Evolutionary conservation across 108 stramenopile genomes (phyloP).

Genomic region (Stephanodiscus triporus): DNA sequence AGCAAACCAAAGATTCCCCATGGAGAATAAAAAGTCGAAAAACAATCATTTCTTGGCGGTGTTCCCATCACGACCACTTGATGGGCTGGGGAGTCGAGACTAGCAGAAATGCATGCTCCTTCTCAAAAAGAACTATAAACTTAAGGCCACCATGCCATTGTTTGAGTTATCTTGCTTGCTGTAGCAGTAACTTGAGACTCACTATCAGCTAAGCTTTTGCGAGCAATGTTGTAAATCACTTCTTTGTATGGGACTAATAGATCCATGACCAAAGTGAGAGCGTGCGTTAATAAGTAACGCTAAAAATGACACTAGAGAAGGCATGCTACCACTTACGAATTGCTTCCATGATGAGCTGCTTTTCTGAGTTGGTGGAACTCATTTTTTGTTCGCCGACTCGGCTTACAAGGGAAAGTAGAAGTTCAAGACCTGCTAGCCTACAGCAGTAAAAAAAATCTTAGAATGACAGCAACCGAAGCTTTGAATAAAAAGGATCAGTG

Average conservation of each 20-base stretch:
- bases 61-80: constrained; percentile 21
- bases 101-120: neutral
- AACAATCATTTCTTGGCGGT: constrained; percentile 75
- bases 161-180: constrained; percentile 58
- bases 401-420: constrained; percentile 40
- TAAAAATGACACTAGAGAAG: neutral
- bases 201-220: constrained; percentile 58
- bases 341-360: constrained; percentile 67
- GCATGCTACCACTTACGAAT: constrained; percentile 35
- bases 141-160: constrained; percentile 71
- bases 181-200: constrained; percentile 74
- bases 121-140: neutral
- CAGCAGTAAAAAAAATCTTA: neutral
- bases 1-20: constrained; percentile 57
- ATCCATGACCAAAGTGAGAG: neutral
- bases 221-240: constrained; percentile 55
- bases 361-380: constrained; percentile 27
- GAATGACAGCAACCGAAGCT: neutral
- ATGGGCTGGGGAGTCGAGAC: too few relatives aligned
- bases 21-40: constrained; percentile 10
- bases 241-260: constrained; percentile 71
- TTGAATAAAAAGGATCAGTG: neutral
- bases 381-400: constrained; percentile 30
- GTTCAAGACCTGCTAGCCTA: constrained; percentile 49
- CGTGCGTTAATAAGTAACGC: neutral